Conservation (phyloP, 139 green algal species). For the Chlorella sp. region DNA sequence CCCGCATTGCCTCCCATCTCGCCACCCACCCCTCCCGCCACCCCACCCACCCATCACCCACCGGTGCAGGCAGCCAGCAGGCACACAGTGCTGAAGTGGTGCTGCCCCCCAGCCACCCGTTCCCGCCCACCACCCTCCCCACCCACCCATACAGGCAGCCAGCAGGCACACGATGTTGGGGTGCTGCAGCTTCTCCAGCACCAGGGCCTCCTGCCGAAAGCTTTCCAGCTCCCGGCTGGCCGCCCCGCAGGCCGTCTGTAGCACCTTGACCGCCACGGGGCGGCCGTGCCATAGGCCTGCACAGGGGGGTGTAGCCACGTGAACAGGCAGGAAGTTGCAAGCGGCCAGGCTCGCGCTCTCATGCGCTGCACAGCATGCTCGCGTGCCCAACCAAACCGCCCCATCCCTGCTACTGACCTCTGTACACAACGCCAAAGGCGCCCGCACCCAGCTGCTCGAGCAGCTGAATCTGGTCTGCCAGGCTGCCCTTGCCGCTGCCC, state of each 20-base stretch:
- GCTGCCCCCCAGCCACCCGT: not conserved
- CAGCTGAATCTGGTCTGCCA: slow-evolving; percentile 34
- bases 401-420: slow-evolving; percentile 1
- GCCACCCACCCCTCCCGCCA: not conserved
- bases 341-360: too few species aligned
- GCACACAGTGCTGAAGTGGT: too few species aligned
- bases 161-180: slow-evolving; percentile 64
- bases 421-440: slow-evolving; percentile 70
- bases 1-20: too few species aligned
- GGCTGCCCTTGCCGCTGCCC: not conserved
- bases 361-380: too few species aligned
- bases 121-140: not conserved
- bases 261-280: slow-evolving; percentile 74
- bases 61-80: too few species aligned
- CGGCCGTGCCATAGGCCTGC: slow-evolving; percentile 46
- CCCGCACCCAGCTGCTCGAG: slow-evolving; percentile 65
- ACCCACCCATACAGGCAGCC: slow-evolving; percentile 50
- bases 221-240: slow-evolving; percentile 36
- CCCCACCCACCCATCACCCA: not conserved
- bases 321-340: too few species aligned
- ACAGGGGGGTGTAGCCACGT: not conserved
- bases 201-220: slow-evolving; percentile 53
- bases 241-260: slow-evolving; percentile 47
- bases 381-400: too few species aligned
- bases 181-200: slow-evolving; percentile 60